Conservation (phyloP, 495 filamentous ascomycete genomes). For the Xanthoparmelia taractica region DNA sequence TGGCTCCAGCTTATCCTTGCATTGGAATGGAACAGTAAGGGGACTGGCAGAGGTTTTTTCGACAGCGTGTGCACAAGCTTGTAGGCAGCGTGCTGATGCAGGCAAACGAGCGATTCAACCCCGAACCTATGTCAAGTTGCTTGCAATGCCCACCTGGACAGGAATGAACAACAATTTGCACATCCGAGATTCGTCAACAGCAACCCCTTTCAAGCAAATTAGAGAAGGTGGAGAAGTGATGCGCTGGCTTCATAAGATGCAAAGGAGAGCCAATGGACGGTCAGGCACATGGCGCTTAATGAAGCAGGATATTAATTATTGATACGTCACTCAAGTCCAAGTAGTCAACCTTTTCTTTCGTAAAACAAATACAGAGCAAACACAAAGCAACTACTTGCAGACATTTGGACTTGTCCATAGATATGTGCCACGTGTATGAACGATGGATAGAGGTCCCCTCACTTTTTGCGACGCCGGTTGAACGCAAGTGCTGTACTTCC, state of each 20-base stretch:
- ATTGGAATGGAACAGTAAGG: background rate
- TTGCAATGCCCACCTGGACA: background rate
- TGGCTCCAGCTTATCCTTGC: background rate
- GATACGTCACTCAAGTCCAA: background rate
- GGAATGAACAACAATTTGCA: background rate
- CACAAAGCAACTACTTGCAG: background rate
- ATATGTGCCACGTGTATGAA: background rate
- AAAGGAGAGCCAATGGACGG: background rate
- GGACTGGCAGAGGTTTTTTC: background rate
- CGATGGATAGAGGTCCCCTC: background rate
- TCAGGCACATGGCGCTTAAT: background rate
- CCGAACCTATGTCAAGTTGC: background rate
- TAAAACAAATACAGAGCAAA: background rate
- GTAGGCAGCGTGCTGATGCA: background rate
- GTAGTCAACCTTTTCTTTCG: background rate
- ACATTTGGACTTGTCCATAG: background rate
- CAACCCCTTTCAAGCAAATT: background rate
- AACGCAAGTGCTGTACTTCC: background rate
- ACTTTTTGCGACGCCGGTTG: background rate
- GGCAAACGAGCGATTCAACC: background rate
- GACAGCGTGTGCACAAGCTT: background rate
- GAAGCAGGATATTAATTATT: background rate
- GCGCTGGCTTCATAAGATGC: background rate
- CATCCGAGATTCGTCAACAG: background rate
- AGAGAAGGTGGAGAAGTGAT: background rate